Conservation (phyloP, 768 basidiomycete genomes). For the Lactarius pseudohatsudake region DNA sequence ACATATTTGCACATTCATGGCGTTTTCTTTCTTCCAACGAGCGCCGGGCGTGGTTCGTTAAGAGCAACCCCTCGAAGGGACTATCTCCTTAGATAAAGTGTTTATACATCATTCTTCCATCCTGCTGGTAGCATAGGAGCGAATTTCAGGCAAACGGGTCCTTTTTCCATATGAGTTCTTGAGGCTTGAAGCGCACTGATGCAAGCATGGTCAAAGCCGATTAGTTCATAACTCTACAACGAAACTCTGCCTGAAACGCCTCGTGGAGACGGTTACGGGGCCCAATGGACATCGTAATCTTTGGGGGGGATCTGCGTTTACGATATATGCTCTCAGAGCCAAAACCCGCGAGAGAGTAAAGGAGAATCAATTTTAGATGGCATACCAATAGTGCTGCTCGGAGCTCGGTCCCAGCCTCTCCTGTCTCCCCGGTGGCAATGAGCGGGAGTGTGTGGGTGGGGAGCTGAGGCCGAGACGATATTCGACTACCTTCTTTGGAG, state of each 20-base stretch:
- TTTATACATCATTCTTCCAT: background rate
- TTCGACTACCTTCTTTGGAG: too few relatives aligned
- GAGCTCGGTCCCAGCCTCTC: too few relatives aligned
- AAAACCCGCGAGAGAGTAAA: background rate
- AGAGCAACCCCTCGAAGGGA: background rate
- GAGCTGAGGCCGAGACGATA: too few relatives aligned
- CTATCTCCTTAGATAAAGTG: background rate
- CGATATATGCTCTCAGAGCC: background rate
- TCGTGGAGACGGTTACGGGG: background rate
- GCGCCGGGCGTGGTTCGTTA: background rate
- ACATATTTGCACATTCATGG: background rate
- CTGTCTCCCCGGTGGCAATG: too few relatives aligned
- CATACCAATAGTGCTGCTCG: background rate
- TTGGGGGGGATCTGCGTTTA: background rate
- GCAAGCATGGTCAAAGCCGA: background rate
- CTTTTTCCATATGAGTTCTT: background rate
- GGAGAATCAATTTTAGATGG: background rate
- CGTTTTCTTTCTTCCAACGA: background rate
- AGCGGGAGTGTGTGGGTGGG: too few relatives aligned
- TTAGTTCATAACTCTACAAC: background rate
- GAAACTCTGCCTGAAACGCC: background rate
- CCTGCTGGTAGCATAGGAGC: background rate
- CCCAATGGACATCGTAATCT: background rate
- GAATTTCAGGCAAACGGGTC: background rate
- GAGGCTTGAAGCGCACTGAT: background rate